phyloP scores from a whole-genome alignment of 139 green algal genomes.

The Ettlia oleoabundans region DNA sequence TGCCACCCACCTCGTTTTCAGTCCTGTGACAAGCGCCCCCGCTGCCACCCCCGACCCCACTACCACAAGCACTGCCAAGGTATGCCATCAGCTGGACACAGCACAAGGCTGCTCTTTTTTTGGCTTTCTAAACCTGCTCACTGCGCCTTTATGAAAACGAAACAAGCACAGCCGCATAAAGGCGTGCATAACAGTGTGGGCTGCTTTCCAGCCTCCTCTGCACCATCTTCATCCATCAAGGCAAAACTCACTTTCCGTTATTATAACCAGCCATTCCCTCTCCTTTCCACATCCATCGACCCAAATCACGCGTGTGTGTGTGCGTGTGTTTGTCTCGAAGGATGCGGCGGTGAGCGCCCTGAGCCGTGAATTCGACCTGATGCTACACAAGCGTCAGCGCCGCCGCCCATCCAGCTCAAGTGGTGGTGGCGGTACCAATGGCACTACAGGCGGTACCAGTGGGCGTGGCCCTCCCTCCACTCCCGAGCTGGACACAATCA shows the following conservation, averaged over 20 bases:
- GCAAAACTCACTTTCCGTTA: too few relatives aligned
- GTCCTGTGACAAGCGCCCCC: slow-evolving; percentile 7
- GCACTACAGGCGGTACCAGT: neutral
- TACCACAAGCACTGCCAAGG: neutral
- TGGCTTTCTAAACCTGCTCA: too few relatives aligned
- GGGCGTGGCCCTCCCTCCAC: slow-evolving; percentile 16
- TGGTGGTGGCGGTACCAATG: neutral
- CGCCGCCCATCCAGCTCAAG: neutral
- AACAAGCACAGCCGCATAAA: too few relatives aligned
- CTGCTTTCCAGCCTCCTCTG: too few relatives aligned
- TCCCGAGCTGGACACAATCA: slow-evolving; percentile 30
- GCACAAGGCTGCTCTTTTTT: too few relatives aligned
- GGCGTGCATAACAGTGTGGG: too few relatives aligned
- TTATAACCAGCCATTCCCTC: neutral
- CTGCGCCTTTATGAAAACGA: too few relatives aligned
- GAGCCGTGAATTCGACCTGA: neutral
- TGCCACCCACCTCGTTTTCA: slow-evolving; percentile 26
- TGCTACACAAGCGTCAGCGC: slow-evolving; percentile 1
- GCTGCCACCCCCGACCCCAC: neutral
- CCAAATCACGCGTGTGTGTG: neutral
- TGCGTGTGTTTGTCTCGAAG: too few relatives aligned
- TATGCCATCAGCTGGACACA: too few relatives aligned
- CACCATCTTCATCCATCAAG: too few relatives aligned
- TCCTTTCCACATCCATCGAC: too few relatives aligned
- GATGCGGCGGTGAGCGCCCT: neutral